Conservation (phyloP, 2,329 filamentous ascomycete species). For the Paraconiothyrium brasiliense region DNA sequence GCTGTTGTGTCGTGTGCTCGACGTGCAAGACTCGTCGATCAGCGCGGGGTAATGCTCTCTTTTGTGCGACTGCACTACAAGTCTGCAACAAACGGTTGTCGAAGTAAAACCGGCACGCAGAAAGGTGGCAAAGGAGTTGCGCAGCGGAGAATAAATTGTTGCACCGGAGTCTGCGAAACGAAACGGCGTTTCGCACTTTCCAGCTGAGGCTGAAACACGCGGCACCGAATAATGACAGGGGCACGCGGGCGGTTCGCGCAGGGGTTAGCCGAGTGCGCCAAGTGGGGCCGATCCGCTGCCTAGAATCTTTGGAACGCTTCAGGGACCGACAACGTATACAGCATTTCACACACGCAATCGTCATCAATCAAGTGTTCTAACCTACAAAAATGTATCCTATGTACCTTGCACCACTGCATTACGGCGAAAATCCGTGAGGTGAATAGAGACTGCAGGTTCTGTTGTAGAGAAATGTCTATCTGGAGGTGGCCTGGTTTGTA, state of each 20-base stretch:
- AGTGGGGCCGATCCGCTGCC: background rate
- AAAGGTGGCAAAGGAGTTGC: background rate
- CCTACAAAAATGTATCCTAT: too few species aligned
- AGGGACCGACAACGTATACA: too few species aligned
- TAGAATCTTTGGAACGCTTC: background rate
- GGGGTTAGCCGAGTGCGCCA: background rate
- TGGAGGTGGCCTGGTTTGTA: background rate
- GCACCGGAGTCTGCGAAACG: background rate
- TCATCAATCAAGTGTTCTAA: too few species aligned
- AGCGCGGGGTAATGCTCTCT: too few species aligned
- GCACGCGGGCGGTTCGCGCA: constrained; percentile 1
- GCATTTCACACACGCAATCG: too few species aligned
- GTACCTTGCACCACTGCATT: too few species aligned
- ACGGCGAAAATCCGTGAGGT: too few species aligned
- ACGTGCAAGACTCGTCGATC: too few species aligned
- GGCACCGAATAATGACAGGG: background rate
- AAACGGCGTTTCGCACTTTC: background rate
- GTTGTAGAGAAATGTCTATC: background rate
- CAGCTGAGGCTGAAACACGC: constrained; percentile 13
- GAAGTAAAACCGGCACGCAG: background rate
- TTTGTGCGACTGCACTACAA: too few species aligned
- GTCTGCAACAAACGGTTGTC: background rate
- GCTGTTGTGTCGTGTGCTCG: background rate
- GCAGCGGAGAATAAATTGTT: too few species aligned
- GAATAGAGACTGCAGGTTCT: background rate